A percentile compares a stretch with the other conserved stretches of the same genome.
Conservation (phyloP, 306 rosid species). For the Sphenostylis stenocarpa region DNA sequence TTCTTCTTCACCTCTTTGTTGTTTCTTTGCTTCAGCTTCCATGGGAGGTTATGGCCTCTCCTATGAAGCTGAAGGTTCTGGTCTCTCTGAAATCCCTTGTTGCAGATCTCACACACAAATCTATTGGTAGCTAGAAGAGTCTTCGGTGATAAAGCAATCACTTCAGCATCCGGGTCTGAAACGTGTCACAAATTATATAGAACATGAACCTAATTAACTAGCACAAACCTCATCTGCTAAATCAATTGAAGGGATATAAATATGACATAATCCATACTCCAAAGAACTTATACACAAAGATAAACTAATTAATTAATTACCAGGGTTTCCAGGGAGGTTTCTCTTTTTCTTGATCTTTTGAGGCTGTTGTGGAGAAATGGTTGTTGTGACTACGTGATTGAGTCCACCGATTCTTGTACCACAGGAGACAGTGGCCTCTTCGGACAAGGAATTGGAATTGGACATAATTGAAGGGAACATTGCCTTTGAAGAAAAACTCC, state of each 20-base stretch:
- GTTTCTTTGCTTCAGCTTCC: constrained; percentile 93
- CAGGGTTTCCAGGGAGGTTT: constrained; percentile 90
- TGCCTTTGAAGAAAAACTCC: constrained; percentile 62
- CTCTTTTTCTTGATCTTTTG: constrained; percentile 74
- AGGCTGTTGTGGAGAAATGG: constrained; percentile 43
- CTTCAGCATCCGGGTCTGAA: constrained; percentile 93
- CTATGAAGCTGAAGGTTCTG: constrained; percentile 93
- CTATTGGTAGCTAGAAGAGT: constrained; percentile 82
- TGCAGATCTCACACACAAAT: constrained; percentile 90
- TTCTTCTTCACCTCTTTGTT: constrained; percentile 75
- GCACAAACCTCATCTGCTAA: not conserved
- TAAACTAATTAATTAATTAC: constrained; percentile 25
- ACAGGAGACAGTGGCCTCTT: constrained; percentile 41
- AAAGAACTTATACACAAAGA: not conserved
- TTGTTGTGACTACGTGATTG: constrained; percentile 45
- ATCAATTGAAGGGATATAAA: not conserved
- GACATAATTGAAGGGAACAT: constrained; percentile 68
- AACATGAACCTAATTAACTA: not conserved
- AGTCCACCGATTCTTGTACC: constrained; percentile 51
- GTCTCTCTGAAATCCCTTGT: constrained; percentile 90
- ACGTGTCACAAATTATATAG: not conserved
- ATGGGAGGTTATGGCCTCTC: constrained; percentile 92
- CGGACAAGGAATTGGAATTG: constrained; percentile 74
- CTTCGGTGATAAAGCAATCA: constrained; percentile 83
- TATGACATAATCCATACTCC: not conserved